These are phyloP conservation scores for Pachysandra terminalis DNA, from an alignment of 164 flowering plant genomes.

Conservation along the genomic window DNA sequence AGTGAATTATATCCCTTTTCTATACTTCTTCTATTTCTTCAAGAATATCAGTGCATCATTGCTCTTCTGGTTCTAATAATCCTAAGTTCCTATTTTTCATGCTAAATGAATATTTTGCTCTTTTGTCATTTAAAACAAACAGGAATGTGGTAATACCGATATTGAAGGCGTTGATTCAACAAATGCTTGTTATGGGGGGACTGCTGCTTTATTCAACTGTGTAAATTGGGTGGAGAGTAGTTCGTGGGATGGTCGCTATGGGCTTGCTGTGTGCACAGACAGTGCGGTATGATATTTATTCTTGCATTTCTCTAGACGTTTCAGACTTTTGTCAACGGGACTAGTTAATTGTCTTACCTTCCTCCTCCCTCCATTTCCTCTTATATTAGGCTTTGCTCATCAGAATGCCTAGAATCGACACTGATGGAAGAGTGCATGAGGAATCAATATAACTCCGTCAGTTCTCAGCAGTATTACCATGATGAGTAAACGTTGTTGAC, in stretches of 20 bases:
- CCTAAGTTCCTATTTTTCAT: neutral
- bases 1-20: neutral
- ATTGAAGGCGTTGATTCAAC: constrained; percentile 99
- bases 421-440: too few relatives aligned
- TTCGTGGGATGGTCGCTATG: constrained; percentile 99
- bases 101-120: constrained; percentile 2
- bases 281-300: constrained; percentile 71
- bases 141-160: constrained; percentile 89
- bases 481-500: too few relatives aligned
- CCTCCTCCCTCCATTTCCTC: too few relatives aligned
- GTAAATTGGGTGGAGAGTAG: constrained; percentile 98
- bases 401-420: too few relatives aligned
- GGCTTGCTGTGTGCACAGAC: constrained; percentile 97
- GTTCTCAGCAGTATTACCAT: too few relatives aligned
- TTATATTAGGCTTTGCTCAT: too few relatives aligned
- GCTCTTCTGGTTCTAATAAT: neutral
- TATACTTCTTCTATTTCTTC: too few relatives aligned
- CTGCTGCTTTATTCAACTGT: constrained; percentile 96
- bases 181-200: constrained; percentile 99
- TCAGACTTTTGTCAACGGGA: too few relatives aligned
- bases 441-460: too few relatives aligned
- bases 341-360: too few relatives aligned
- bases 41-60: neutral
- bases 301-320: neutral
- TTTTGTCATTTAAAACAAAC: constrained; percentile 16